Evolutionary conservation across 306 rosid genomes (phyloP).

Genomic region (Sesbania bispinosa): DNA sequence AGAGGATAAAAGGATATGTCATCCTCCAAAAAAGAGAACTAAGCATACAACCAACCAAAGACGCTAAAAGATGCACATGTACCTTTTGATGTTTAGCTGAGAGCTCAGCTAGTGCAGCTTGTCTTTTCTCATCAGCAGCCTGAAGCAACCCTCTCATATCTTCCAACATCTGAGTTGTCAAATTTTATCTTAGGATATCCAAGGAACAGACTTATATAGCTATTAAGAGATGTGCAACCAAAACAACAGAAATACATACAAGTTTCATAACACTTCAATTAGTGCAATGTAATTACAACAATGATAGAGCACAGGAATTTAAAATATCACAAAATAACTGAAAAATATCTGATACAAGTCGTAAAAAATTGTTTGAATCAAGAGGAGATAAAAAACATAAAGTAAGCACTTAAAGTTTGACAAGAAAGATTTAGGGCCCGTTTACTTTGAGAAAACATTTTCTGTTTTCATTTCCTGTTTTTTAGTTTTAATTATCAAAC

Average conservation of each 20-base stretch:
- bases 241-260: background rate
- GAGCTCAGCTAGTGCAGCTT: constrained; percentile 82
- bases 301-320: background rate
- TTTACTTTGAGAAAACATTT: too few relatives aligned
- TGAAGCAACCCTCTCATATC: constrained; percentile 75
- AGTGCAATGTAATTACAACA: background rate
- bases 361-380: constrained; percentile 3
- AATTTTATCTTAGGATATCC: constrained; percentile 28
- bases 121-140: constrained; percentile 88
- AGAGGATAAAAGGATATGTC: background rate
- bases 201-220: constrained; percentile 16
- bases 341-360: background rate
- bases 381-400: constrained; percentile 16
- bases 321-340: background rate
- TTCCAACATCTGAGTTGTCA: constrained; percentile 68
- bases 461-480: too few relatives aligned
- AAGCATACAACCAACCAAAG: constrained; percentile 10
- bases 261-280: background rate
- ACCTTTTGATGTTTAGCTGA: constrained; percentile 94
- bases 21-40: constrained; percentile 4
- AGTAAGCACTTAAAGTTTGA: constrained; percentile 18
- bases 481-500: too few relatives aligned
- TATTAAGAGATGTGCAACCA: background rate
- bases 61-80: constrained; percentile 18
- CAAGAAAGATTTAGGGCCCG: background rate